Conservation (phyloP, 257 asterid genomes). For the Salvia miltiorrhiza region DNA sequence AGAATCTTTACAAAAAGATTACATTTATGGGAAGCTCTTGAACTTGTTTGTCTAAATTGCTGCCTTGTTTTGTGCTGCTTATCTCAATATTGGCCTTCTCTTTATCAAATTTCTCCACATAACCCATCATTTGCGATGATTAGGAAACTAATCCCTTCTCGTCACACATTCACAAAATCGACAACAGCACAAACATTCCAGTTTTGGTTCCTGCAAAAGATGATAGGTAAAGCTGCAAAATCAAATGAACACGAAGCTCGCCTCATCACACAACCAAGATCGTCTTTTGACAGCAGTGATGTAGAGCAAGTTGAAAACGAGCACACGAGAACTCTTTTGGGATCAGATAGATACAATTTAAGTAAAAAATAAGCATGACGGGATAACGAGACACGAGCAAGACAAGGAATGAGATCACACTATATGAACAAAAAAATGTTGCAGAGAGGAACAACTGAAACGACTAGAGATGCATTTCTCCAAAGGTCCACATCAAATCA, state of each 20-base stretch:
- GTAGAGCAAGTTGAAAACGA: background rate
- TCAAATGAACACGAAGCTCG: background rate
- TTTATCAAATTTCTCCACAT: constrained; percentile 25
- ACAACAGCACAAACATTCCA: background rate
- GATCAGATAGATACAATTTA: background rate
- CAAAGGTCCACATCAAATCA: background rate
- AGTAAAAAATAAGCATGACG: background rate
- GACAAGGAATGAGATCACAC: background rate
- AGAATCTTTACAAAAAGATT: background rate
- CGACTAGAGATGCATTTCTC: background rate
- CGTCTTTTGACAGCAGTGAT: background rate
- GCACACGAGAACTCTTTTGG: background rate
- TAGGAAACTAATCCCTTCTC: background rate
- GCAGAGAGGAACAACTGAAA: background rate
- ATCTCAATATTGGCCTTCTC: constrained; percentile 20
- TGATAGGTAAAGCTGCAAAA: constrained; percentile 8
- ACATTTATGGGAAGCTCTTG: constrained; percentile 25
- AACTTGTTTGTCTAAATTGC: constrained; percentile 12
- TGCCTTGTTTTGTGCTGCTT: constrained; percentile 13
- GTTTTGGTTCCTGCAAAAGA: background rate
- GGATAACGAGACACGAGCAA: background rate
- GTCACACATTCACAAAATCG: constrained; percentile 1
- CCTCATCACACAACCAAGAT: background rate
- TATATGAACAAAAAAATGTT: background rate
- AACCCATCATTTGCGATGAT: constrained; percentile 30